Percentiles rank a stretch among this genome's conserved stretches.
Conservation (phyloP, 176 grass and related monocot genomes). For the Zoysia pacifica region DNA sequence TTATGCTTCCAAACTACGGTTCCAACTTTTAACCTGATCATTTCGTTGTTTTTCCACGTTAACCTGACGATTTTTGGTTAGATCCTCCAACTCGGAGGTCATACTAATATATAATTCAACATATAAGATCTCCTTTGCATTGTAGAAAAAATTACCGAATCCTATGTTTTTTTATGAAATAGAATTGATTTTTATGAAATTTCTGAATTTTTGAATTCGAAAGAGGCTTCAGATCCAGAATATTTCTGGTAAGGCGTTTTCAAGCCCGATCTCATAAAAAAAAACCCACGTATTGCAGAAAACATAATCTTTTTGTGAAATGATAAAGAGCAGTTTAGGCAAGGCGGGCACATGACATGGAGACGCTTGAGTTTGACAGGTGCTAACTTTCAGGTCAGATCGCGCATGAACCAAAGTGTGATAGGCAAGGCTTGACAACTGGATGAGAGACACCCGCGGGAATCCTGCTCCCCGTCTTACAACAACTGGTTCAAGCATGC, state of each 20-base stretch:
- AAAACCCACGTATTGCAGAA: not conserved
- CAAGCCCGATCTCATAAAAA: not conserved
- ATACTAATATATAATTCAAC: no score
- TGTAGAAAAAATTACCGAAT: no score
- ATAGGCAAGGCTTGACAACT: not conserved
- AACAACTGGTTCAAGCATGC: constrained; percentile 14
- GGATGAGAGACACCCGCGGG: not conserved
- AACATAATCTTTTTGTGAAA: no score
- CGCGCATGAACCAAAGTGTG: not conserved
- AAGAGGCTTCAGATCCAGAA: not conserved
- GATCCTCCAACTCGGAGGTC: not conserved
- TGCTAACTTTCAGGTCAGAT: constrained; percentile 7
- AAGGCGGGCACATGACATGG: not conserved
- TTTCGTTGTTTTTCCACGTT: not conserved
- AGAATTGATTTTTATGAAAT: no score
- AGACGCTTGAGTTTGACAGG: not conserved
- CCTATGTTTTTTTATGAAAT: no score
- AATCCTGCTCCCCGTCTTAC: not conserved
- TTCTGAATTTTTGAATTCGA: no score
- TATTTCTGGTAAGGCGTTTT: not conserved
- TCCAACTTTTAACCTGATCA: not conserved
- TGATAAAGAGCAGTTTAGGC: not conserved
- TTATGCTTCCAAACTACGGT: not conserved
- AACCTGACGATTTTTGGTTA: not conserved
- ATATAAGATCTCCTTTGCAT: no score